Evolutionary conservation across 2,329 filamentous ascomycete genomes (phyloP), one percentile per base, ranked within the genome.

Genomic region (Emmonsia crescens): DNA sequence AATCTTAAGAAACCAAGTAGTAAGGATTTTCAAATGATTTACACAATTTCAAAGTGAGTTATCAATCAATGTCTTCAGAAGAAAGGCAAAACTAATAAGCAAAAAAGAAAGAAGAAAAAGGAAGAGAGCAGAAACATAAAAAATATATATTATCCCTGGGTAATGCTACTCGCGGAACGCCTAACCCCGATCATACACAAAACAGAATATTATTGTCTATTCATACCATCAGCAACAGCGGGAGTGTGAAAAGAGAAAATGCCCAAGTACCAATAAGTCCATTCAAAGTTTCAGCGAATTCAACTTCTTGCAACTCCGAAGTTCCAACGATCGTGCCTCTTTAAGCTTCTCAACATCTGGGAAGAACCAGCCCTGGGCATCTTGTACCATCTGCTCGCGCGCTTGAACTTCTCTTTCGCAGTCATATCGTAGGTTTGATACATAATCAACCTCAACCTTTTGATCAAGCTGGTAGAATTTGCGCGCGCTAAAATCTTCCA

Each of bases 331-430:
- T 63, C 81, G 77, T 36, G 92, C 92, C 62, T 84, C 75, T 64
- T 86, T 83, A 84, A 96, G 84, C 79, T 91, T 91, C 64, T 87
- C 86, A 59, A 85, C 80, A 69, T 96, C 91, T 61, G 86, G 84
- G 73, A 85, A 91, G 71, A 96, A 91, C 88, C 91, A 96, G 3
- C 92, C 92, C 68, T 89, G 85, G 0, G 92, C 91, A 56, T 89
- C 87, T 65, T 96, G 85, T 64, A 86, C 79, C 74, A 91, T 79
- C 65, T 85, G 80, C 70, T 85, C 82, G 74, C 87, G 83, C 59
- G 82, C 78, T 56, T 82, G 76, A 64, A 84, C 78, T 77, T 99
- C 92, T 61, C 79, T 79, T 65, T 93, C 87, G 76, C 94, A 99
- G 70, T 87, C 82, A 62, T 81, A 79, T 57, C 83, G 83, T 59